Evolutionary conservation across 2,329 filamentous ascomycete genomes (phyloP), one percentile per base, ranked within the genome.

Genomic region (Colletotrichum chrysophilum): DNA sequence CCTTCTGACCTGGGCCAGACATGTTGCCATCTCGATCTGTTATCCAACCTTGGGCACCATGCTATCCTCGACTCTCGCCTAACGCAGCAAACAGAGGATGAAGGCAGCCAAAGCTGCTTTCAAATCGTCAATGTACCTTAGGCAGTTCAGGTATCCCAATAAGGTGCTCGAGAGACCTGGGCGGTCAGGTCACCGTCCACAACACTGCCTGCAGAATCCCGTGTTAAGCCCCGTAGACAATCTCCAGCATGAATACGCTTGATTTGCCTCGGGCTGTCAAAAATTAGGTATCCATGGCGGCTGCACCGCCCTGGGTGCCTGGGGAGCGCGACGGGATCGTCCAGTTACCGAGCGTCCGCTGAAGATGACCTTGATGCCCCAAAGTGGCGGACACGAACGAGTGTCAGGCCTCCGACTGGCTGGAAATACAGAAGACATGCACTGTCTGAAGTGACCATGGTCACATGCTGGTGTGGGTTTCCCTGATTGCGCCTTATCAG

Each of bases 391-490:
- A 38, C 34, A 30, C 73, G 56, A 73, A 58, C 65, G 64, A 30
- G 60, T 76, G 38, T 38, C 34, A 76, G 70, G 74, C 70, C 68
- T 65, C 64, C 48, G 70, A 36, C 64, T 48, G 43, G 56, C 48
- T 34, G 12, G 43, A n/a, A 60, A 56, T 55, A 61, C 30, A 75
- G 71, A 71, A 21, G 73, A 30, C 43, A 75, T 71, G 69, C 73
- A 64, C 56, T 60, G 70, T 74, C 34, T 58, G 26, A 66, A 36
- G 56, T 36, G 43, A 55, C 66, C 58, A 18, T 66, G 74, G 74
- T 76, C 70, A 76, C 74, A 74, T 74, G 70, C 64, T 65, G 74
- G 70, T 30, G 60, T 65, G 58, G 58, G 28, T 68, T 38, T 65
- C 74, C 70, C 65, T 68, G 74, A 48, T 61, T 28, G 48, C 70